A percentile compares a stretch with the other conserved stretches of the same genome.
These are phyloP conservation scores for Aspergillus sergii DNA, from an alignment of 2,329 filamentous ascomycete species.

Conservation along the genomic window DNA sequence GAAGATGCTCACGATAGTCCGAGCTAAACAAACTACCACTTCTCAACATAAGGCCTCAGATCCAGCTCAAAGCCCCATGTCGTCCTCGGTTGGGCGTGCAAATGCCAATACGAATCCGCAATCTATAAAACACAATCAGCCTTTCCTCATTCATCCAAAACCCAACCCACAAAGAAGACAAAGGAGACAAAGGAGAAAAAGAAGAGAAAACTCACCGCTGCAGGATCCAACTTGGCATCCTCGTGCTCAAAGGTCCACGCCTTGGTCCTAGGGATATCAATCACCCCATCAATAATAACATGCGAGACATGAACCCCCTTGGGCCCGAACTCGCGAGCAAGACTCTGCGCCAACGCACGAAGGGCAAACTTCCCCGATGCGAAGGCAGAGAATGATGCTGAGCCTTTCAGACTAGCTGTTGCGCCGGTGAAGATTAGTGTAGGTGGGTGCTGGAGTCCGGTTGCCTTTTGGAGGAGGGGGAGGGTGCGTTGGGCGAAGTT, in stretches of 20 bases:
- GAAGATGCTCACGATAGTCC: too few relatives aligned
- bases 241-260: conserved; percentile 58
- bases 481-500: conserved; percentile 73
- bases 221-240: conserved; percentile 72
- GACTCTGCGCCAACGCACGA: conserved; percentile 71
- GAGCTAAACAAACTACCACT: conserved; percentile 60
- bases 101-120: conserved; percentile 81
- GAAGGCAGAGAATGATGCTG: conserved; percentile 69
- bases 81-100: conserved; percentile 78
- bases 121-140: conserved; percentile 57
- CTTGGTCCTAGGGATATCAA: conserved; percentile 75
- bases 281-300: conserved; percentile 80
- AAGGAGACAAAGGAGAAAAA: neutral
- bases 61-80: conserved; percentile 83
- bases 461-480: conserved; percentile 68
- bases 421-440: conserved; percentile 85
- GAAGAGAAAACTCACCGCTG: conserved; percentile 60
- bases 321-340: conserved; percentile 82
- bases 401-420: conserved; percentile 76
- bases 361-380: conserved; percentile 79
- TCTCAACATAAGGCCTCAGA: conserved; percentile 78
- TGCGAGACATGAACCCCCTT: conserved; percentile 82
- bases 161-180: neutral
- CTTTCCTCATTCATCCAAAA: neutral
- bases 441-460: conserved; percentile 64